Percentiles rank a stretch among this genome's conserved stretches.
These are phyloP conservation scores for Takashimella tepidaria DNA, from an alignment of 1,284 basidiomycete species.

Conservation along the genomic window DNA sequence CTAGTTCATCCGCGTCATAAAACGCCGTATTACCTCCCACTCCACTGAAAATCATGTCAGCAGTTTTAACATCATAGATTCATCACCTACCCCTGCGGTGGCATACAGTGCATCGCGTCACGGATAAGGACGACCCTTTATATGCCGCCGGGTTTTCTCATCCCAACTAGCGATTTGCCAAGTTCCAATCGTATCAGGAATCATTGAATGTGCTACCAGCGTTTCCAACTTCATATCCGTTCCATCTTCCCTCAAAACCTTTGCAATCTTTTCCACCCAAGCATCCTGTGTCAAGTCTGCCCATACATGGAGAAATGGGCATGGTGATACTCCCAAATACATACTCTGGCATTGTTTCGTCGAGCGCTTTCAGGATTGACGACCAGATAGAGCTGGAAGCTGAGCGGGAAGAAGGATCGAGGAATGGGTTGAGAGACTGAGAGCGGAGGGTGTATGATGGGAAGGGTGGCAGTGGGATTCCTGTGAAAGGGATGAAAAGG, in stretches of 20 bases:
- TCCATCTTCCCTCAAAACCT: constrained; percentile 6
- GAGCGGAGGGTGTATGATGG: neutral
- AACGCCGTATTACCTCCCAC: constrained; percentile 3
- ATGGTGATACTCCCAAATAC: constrained; percentile 8
- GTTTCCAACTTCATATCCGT: constrained; percentile 2
- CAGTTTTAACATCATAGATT: no score
- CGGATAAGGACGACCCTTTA: constrained; percentile 12
- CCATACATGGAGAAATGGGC: constrained; percentile 7
- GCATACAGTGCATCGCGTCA: constrained; percentile 16
- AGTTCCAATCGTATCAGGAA: constrained; percentile 11
- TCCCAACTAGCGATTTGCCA: constrained; percentile 13
- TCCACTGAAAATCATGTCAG: constrained; percentile 1
- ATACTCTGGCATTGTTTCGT: constrained; percentile 10
- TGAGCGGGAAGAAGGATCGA: neutral
- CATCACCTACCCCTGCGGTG: constrained; percentile 17
- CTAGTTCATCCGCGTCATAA: constrained; percentile 3
- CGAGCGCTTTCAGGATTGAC: constrained; percentile 4
- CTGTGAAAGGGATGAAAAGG: constrained; percentile 10
- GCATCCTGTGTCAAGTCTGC: constrained; percentile 7
- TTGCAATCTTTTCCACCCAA: constrained; percentile 10
- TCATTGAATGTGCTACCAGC: constrained; percentile 5
- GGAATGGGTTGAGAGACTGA: neutral
- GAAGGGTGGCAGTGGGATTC: neutral
- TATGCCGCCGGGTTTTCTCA: constrained; percentile 3
- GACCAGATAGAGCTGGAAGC: neutral